A percentile compares a stretch with the other conserved stretches of the same genome.
Conservation (phyloP, 495 filamentous ascomycete species). For the Annulohypoxylon stygium region DNA sequence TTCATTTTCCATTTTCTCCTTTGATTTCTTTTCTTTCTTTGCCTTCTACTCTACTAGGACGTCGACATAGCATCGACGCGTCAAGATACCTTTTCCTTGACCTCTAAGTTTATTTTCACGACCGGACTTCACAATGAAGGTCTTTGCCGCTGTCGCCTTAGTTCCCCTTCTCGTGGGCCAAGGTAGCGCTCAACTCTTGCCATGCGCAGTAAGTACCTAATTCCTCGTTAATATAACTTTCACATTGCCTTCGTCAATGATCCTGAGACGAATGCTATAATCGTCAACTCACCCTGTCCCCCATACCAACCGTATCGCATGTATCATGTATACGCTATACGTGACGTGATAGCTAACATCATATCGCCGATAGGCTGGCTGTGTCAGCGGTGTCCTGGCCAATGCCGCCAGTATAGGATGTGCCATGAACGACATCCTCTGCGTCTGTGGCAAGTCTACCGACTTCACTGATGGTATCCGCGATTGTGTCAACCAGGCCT, state of each 20-base stretch:
- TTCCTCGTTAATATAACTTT: neutral
- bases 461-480: constrained; percentile 46
- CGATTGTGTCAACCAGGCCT: constrained; percentile 46
- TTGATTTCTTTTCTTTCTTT: constrained; percentile 34
- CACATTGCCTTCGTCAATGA: neutral
- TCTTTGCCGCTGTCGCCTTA: constrained; percentile 16
- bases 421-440: constrained; percentile 41
- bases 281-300: neutral
- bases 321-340: neutral
- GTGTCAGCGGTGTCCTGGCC: constrained; percentile 47
- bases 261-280: neutral
- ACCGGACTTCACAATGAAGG: constrained; percentile 23
- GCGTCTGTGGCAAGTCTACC: constrained; percentile 43
- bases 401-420: constrained; percentile 43
- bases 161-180: constrained; percentile 36
- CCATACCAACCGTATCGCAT: neutral
- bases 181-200: constrained; percentile 31
- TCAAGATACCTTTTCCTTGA: neutral
- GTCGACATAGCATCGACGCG: constrained; percentile 23
- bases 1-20: constrained; percentile 6
- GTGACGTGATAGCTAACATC: constrained; percentile 26
- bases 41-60: constrained; percentile 12
- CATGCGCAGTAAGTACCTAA: constrained; percentile 40
- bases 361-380: constrained; percentile 38
- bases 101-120: neutral